These are phyloP conservation scores for Niveomyces coronatus DNA, from an alignment of 2,329 filamentous ascomycete species.

Conservation along the genomic window DNA sequence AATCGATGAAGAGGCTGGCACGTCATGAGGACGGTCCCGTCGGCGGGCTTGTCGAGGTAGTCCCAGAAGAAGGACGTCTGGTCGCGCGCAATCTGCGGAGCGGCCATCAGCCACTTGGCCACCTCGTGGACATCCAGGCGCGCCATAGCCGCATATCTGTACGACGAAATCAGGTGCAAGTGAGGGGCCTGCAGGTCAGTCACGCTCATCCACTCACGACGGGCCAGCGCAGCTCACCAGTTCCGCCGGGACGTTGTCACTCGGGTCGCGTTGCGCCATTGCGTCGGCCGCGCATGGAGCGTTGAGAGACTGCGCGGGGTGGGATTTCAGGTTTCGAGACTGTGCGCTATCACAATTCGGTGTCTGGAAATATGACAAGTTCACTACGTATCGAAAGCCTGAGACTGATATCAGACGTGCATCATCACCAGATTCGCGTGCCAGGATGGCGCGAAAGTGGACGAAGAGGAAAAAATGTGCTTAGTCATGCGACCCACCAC, in stretches of 20 bases:
- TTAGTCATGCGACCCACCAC: too few relatives aligned
- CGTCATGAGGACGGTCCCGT: slow-evolving; percentile 73
- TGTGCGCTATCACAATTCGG: too few relatives aligned
- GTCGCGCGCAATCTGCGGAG: slow-evolving; percentile 77
- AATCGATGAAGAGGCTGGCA: slow-evolving; percentile 76
- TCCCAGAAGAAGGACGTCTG: slow-evolving; percentile 86
- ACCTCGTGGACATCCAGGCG: slow-evolving; percentile 66
- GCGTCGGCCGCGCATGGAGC: slow-evolving; percentile 12
- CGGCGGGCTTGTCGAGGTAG: slow-evolving; percentile 71
- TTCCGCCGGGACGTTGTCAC: slow-evolving; percentile 32
- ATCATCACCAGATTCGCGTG: too few relatives aligned
- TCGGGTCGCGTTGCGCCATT: slow-evolving; percentile 32
- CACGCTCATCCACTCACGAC: not conserved
- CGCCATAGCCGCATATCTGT: slow-evolving; percentile 65
- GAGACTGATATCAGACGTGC: too few relatives aligned
- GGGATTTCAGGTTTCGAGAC: too few relatives aligned
- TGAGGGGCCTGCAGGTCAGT: slow-evolving; percentile 58
- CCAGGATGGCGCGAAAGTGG: too few relatives aligned
- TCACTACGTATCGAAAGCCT: too few relatives aligned
- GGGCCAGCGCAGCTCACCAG: slow-evolving; percentile 21
- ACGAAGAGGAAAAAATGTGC: too few relatives aligned
- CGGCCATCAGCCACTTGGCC: slow-evolving; percentile 72
- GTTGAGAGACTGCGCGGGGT: too few relatives aligned
- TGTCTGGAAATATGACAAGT: too few relatives aligned
- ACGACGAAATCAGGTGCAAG: slow-evolving; percentile 79